These are phyloP conservation scores for Suhomyces maxii DNA, from an alignment of 1,139 yeast genomes.

Conservation along the genomic window DNA sequence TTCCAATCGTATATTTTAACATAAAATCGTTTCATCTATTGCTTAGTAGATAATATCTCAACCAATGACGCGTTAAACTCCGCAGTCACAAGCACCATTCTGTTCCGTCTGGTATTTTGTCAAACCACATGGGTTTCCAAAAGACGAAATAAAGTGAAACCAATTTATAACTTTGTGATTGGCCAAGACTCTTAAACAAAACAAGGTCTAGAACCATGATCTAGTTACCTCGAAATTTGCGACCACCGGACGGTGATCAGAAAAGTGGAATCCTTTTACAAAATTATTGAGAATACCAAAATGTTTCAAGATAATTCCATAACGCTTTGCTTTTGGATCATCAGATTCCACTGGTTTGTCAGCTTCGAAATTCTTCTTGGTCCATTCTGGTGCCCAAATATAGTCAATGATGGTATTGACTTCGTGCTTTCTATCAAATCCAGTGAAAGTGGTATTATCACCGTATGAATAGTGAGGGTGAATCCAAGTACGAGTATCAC, in stretches of 20 bases:
- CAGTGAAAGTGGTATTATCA: constrained; percentile 20
- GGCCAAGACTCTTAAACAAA: too few species aligned
- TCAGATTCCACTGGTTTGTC: neutral
- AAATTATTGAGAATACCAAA: constrained; percentile 21
- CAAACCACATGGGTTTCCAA: too few species aligned
- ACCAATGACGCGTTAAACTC: too few species aligned
- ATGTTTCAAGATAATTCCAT: constrained; percentile 14
- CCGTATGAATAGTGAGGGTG: constrained; percentile 18
- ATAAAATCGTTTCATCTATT: too few species aligned
- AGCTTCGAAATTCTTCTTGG: constrained; percentile 3
- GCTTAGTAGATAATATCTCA: too few species aligned
- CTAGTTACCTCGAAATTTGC: constrained; percentile 19
- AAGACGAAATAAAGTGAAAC: too few species aligned
- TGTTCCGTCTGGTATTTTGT: too few species aligned
- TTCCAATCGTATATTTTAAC: too few species aligned
- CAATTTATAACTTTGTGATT: too few species aligned
- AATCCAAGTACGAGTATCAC: constrained; percentile 18
- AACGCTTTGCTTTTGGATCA: neutral
- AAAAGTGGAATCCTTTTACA: constrained; percentile 18
- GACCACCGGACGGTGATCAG: constrained; percentile 27
- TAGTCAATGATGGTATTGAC: constrained; percentile 22
- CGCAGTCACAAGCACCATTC: too few species aligned
- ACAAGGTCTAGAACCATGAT: constrained; percentile 3
- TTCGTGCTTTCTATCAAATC: constrained; percentile 17
- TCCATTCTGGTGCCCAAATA: constrained; percentile 22